Evolutionary conservation across 2,329 filamentous ascomycete species (phyloP).

Genomic region (Torrubiellomyces zombiae): DNA sequence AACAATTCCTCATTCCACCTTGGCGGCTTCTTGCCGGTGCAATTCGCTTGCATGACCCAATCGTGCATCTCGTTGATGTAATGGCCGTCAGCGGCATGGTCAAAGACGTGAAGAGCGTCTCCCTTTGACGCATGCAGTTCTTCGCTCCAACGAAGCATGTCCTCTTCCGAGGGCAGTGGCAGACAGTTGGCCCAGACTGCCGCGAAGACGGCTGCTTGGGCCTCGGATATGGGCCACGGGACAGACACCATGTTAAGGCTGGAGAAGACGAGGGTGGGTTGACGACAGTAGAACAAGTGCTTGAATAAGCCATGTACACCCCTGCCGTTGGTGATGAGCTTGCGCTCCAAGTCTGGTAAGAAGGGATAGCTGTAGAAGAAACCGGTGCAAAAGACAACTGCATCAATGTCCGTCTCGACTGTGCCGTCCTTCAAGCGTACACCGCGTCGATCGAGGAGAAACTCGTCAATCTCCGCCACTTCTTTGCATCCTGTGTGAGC

Average conservation of each 20-base stretch:
- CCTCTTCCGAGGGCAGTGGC: conserved; percentile 38
- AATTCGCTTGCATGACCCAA: conserved; percentile 36
- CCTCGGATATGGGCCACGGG: conserved; percentile 70
- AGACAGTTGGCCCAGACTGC: conserved; percentile 62
- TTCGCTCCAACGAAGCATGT: conserved; percentile 57
- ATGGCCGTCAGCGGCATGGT: conserved; percentile 33
- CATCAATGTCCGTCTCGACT: conserved; percentile 52
- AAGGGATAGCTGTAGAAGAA: conserved; percentile 81
- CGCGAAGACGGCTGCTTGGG: conserved; percentile 61
- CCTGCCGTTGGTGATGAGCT: conserved; percentile 50
- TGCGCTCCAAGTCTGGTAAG: conserved; percentile 25
- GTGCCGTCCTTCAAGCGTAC: conserved; percentile 51
- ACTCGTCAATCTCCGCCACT: conserved; percentile 41
- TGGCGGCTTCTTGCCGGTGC: conserved; percentile 49
- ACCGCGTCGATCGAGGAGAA: conserved; percentile 33
- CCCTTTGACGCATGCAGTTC: conserved; percentile 33
- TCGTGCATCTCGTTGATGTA: conserved; percentile 55
- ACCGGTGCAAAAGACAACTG: conserved; percentile 73
- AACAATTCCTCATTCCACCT: conserved; percentile 54
- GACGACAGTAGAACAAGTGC: conserved; percentile 59
- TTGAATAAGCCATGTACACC: conserved; percentile 59
- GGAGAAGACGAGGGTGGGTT: conserved; percentile 66
- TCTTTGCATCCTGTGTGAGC: conserved; percentile 30
- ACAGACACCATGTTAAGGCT: conserved; percentile 67
- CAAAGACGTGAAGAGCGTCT: conserved; percentile 14